Percentiles rank a stretch among this genome's conserved stretches.
Evolutionary conservation across 2,329 filamentous ascomycete genomes (phyloP).

Genomic region (Pseudogymnoascus sp.): DNA sequence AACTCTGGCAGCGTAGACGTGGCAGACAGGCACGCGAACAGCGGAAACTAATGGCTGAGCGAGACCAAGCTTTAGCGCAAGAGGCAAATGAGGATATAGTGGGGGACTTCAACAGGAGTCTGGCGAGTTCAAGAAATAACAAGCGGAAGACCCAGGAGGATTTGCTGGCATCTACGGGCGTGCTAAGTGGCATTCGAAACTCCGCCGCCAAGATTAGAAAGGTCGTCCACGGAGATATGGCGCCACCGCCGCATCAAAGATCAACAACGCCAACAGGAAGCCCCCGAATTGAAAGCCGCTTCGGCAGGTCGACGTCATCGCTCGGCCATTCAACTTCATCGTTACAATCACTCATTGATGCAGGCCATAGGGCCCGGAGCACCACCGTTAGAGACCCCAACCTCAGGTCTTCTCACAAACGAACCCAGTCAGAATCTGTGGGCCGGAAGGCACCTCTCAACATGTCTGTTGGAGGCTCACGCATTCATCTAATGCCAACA

Average conservation of each 20-base stretch:
- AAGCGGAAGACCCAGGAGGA: constrained; percentile 22
- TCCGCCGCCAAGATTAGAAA: constrained; percentile 16
- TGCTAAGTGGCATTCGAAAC: constrained; percentile 24
- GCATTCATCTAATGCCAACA: background rate
- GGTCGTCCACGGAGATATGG: constrained; percentile 17
- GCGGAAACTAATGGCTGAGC: constrained; percentile 25
- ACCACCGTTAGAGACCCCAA: background rate
- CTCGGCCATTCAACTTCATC: constrained; percentile 7
- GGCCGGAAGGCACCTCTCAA: background rate
- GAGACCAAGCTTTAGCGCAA: constrained; percentile 10
- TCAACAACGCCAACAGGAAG: constrained; percentile 6
- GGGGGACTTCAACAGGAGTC: constrained; percentile 24
- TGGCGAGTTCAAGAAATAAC: constrained; percentile 9
- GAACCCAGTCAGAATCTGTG: constrained; percentile 1
- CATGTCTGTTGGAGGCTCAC: constrained; percentile 8
- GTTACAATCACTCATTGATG: constrained; percentile 3
- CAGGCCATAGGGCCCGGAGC: background rate
- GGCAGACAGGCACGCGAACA: constrained; percentile 26
- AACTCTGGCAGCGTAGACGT: constrained; percentile 22
- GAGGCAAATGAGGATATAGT: constrained; percentile 20
- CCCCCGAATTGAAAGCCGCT: background rate
- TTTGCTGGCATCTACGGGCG: constrained; percentile 21
- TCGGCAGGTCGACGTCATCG: constrained; percentile 4
- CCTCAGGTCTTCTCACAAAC: constrained; percentile 2
- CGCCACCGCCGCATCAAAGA: background rate